A percentile compares a stretch with the other conserved stretches of the same genome.
phyloP scores from a whole-genome alignment of 495 filamentous ascomycete species.

The Annulohypoxylon moriforme region DNA sequence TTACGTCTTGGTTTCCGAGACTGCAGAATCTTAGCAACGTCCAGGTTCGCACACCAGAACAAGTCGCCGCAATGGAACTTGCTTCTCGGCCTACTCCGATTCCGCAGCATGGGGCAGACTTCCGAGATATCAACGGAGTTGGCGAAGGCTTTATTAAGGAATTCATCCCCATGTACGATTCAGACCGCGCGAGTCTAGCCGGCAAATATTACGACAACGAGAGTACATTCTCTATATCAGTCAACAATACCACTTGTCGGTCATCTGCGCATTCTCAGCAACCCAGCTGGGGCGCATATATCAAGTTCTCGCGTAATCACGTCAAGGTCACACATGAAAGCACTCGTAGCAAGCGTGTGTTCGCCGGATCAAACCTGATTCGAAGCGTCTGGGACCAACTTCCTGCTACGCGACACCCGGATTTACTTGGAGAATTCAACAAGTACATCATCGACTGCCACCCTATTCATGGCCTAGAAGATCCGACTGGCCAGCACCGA shows the following conservation, averaged over 20 bases:
- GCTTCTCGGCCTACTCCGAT: slow-evolving; percentile 65
- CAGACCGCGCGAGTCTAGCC: slow-evolving; percentile 70
- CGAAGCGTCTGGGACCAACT: slow-evolving; percentile 72
- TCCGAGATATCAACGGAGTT: slow-evolving; percentile 79
- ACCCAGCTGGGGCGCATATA: slow-evolving; percentile 75
- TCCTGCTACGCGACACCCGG: slow-evolving; percentile 80
- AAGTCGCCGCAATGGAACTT: slow-evolving; percentile 63
- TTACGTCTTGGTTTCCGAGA: slow-evolving; percentile 83
- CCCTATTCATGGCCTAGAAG: slow-evolving; percentile 75
- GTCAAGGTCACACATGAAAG: slow-evolving; percentile 71
- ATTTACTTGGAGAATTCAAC: slow-evolving; percentile 66
- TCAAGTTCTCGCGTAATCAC: slow-evolving; percentile 85
- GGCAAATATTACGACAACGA: slow-evolving; percentile 78
- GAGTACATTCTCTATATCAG: slow-evolving; percentile 81
- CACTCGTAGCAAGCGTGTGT: slow-evolving; percentile 66
- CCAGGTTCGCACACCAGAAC: slow-evolving; percentile 75
- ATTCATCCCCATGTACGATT: slow-evolving; percentile 82
- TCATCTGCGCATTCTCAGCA: slow-evolving; percentile 60
- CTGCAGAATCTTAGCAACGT: slow-evolving; percentile 77
- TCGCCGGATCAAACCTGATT: slow-evolving; percentile 74
- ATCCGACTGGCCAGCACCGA: slow-evolving; percentile 71
- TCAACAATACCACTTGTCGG: slow-evolving; percentile 68
- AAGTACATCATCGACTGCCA: slow-evolving; percentile 88
- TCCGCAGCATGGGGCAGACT: slow-evolving; percentile 73
- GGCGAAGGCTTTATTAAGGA: slow-evolving; percentile 77